Evolutionary conservation across 345 rosid species (phyloP).

Genomic region (Syzygium grande): DNA sequence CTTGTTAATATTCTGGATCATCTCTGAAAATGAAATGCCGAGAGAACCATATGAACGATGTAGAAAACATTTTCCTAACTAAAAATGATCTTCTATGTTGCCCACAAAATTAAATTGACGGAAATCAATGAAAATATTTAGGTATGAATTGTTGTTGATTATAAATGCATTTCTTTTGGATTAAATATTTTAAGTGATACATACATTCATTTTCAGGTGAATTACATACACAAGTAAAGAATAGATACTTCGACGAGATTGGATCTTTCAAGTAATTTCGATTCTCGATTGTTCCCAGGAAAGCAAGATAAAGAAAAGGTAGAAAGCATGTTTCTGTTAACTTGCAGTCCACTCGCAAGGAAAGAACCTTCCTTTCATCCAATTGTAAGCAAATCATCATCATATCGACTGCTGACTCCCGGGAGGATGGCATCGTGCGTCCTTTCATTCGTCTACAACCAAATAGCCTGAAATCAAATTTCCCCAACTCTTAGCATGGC

Average conservation of each 20-base stretch:
- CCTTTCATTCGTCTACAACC: background rate
- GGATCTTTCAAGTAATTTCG: background rate
- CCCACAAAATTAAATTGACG: rapidly evolving
- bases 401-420: background rate
- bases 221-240: background rate
- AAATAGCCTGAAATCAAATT: background rate
- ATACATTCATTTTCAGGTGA: background rate
- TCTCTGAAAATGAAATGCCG: rapidly evolving
- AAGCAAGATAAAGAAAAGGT: background rate
- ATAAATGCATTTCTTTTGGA: too few relatives aligned
- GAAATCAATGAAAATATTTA: too few relatives aligned
- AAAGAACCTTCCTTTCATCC: background rate
- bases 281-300: background rate
- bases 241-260: rapidly evolving
- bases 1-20: rapidly evolving
- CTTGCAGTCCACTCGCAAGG: background rate
- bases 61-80: background rate
- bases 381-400: background rate
- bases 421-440: background rate
- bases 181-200: too few relatives aligned
- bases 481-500: background rate
- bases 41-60: rapidly evolving
- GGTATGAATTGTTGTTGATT: too few relatives aligned
- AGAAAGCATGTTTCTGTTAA: background rate
- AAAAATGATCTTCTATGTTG: rapidly evolving